These are phyloP conservation scores for Ophiostoma perfectum DNA, from an alignment of 2,329 filamentous ascomycete species.

Conservation along the genomic window DNA sequence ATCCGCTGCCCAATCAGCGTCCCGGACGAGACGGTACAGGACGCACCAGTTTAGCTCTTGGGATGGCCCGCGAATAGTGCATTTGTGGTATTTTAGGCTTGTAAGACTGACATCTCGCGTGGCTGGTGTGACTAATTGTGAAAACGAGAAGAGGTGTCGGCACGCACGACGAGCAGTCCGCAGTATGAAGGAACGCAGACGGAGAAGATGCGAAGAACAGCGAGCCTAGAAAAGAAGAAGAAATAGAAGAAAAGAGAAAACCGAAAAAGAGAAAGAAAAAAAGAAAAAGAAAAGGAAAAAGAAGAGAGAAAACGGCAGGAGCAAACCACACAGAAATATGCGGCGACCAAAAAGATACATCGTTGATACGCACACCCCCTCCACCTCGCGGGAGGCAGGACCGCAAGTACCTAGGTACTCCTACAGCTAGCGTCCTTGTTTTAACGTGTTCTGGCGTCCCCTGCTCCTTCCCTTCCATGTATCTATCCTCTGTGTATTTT, in stretches of 20 bases:
- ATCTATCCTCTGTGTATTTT: neutral
- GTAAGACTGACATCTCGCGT: slow-evolving; percentile 6
- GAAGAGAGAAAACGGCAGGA: neutral
- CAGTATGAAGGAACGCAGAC: neutral
- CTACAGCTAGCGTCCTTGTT: neutral
- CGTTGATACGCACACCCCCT: neutral
- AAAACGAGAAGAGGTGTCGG: neutral
- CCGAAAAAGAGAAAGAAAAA: neutral
- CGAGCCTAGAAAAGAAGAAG: neutral
- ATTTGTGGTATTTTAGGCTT: neutral
- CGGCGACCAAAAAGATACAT: neutral
- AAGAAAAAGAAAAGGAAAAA: neutral
- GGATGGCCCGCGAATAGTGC: neutral
- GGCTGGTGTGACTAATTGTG: slow-evolving; percentile 2
- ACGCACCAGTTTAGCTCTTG: slow-evolving; percentile 2
- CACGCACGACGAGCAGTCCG: neutral
- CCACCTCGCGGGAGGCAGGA: neutral
- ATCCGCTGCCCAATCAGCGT: neutral
- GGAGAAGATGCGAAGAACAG: neutral
- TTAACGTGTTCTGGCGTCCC: neutral
- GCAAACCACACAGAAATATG: neutral
- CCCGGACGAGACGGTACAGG: neutral
- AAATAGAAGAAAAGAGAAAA: neutral
- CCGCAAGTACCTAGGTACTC: neutral
- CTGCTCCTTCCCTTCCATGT: neutral